These are phyloP conservation scores for Nicotiana benthamiana DNA, from an alignment of 257 asterid species.

Conservation along the genomic window DNA sequence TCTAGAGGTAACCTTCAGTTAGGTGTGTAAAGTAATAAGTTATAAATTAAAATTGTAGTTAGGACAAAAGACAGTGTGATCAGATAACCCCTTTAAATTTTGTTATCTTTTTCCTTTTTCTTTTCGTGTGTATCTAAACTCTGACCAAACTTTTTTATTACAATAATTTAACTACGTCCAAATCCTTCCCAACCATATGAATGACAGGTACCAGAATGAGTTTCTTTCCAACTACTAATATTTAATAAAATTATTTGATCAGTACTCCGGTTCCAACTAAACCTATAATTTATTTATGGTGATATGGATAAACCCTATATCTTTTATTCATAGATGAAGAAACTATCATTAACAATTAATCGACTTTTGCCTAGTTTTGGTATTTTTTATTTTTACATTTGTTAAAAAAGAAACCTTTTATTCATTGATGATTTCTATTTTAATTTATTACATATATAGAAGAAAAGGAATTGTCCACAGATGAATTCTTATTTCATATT, in stretches of 20 bases:
- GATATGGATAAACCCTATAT: not conserved
- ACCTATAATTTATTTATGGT: not conserved
- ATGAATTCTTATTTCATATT: no score
- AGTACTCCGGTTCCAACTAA: not conserved
- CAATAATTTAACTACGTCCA: constrained; percentile 21
- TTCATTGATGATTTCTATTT: no score
- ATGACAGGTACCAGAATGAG: constrained; percentile 8
- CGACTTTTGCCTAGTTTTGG: no score
- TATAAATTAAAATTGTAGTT: constrained; percentile 12
- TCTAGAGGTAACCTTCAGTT: constrained; percentile 17
- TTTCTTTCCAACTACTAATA: not conserved
- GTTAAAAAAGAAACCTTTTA: no score
- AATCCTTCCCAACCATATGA: constrained; percentile 14
- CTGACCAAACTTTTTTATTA: constrained; percentile 35
- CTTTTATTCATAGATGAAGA: no score
- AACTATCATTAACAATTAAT: not conserved
- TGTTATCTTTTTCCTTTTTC: not conserved
- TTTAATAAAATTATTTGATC: no score
- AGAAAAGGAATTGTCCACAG: not conserved
- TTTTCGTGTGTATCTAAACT: constrained; percentile 11
- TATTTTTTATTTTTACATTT: no score
- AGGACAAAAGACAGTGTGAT: constrained; percentile 19
- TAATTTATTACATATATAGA: not conserved
- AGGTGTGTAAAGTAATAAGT: constrained; percentile 45
- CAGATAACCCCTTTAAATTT: not conserved